Evolutionary conservation across 2,329 filamentous ascomycete species (phyloP).

Genomic region (Fusarium sp.): DNA sequence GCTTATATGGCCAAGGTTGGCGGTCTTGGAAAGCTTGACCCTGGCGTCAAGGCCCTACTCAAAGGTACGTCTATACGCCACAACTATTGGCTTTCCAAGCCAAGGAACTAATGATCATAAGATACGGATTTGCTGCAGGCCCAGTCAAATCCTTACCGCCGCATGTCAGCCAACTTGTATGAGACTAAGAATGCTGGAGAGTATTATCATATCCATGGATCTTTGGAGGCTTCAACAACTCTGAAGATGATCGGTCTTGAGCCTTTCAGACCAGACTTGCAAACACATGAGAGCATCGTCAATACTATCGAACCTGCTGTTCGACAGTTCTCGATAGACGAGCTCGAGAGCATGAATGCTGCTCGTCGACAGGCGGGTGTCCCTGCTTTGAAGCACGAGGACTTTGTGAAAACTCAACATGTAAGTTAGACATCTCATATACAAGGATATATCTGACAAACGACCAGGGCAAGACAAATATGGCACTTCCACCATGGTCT

Average conservation of each 20-base stretch:
- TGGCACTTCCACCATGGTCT: conserved; percentile 57
- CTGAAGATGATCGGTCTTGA: conserved; percentile 76
- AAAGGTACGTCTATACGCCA: conserved; percentile 40
- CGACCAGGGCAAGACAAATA: conserved; percentile 57
- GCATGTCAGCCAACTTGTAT: conserved; percentile 79
- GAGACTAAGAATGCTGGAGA: conserved; percentile 72
- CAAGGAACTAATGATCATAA: conserved; percentile 45
- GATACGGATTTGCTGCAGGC: conserved; percentile 78
- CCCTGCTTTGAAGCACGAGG: conserved; percentile 66
- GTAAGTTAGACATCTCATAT: conserved; percentile 30
- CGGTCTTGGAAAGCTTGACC: conserved; percentile 52
- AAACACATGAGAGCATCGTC: conserved; percentile 68
- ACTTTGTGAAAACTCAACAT: conserved; percentile 65
- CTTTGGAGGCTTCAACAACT: conserved; percentile 75
- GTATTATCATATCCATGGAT: conserved; percentile 81
- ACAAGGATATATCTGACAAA: background rate
- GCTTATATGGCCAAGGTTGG: conserved; percentile 51
- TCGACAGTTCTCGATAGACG: conserved; percentile 61
- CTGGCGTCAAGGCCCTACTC: conserved; percentile 45
- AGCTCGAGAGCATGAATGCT: conserved; percentile 69
- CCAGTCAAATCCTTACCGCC: conserved; percentile 76
- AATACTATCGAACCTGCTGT: conserved; percentile 69
- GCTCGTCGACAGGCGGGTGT: conserved; percentile 68
- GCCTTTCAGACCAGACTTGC: conserved; percentile 68
- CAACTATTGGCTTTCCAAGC: background rate